Percentiles rank a stretch among this genome's conserved stretches.
phyloP scores from a whole-genome alignment of 768 basidiomycete species.

The Mycena kentingensis region DNA sequence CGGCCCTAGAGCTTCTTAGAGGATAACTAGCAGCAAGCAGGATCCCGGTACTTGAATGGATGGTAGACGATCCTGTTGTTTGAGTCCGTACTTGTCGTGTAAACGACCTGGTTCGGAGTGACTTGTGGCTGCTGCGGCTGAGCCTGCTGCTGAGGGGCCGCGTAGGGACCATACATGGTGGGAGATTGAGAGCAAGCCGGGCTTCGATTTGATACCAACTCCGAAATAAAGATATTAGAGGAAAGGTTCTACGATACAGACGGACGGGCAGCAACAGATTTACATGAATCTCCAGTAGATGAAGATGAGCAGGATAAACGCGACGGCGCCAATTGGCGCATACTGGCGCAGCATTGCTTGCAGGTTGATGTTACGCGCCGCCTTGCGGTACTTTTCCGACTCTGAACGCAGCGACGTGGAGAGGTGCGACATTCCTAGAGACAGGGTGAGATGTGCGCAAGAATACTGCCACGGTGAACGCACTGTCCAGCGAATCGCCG shows the following conservation, averaged over 20 bases:
- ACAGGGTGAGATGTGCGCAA: constrained; percentile 7
- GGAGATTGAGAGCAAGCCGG: constrained; percentile 5
- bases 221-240: constrained; percentile 23
- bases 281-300: constrained; percentile 79
- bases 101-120: constrained; percentile 68
- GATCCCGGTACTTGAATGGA: constrained; percentile 66
- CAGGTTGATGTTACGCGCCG: constrained; percentile 91
- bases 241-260: constrained; percentile 16
- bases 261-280: constrained; percentile 14
- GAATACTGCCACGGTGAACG: constrained; percentile 30
- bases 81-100: constrained; percentile 62
- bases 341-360: constrained; percentile 95
- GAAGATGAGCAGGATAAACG: constrained; percentile 74
- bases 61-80: constrained; percentile 71
- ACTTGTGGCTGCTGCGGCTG: constrained; percentile 48
- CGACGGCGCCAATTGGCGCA: constrained; percentile 86
- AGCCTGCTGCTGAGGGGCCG: constrained; percentile 28
- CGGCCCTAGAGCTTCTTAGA: constrained; percentile 62
- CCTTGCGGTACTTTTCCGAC: constrained; percentile 96
- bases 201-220: constrained; percentile 3
- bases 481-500: constrained; percentile 95
- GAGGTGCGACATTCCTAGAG: constrained; percentile 91
- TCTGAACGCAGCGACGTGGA: constrained; percentile 93
- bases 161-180: constrained; percentile 35
- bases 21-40: background rate